A percentile compares a stretch with the other conserved stretches of the same genome.
Evolutionary conservation across 768 basidiomycete genomes (phyloP).

Genomic region (Lentinula guzmanii): DNA sequence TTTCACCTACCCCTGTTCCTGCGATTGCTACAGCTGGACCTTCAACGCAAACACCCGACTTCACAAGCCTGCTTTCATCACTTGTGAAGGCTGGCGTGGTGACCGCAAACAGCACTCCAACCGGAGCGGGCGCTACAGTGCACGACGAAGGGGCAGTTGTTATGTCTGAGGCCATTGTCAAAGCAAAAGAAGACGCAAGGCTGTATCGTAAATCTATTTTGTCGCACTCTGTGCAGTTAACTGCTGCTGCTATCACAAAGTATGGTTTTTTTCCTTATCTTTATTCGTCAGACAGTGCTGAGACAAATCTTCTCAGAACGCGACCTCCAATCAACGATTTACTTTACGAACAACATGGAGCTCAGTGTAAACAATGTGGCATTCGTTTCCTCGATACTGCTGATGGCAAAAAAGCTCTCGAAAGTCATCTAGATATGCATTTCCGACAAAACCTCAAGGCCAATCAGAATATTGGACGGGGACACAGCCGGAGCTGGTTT

Average conservation of each 20-base stretch:
- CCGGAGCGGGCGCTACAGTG: conserved; percentile 38
- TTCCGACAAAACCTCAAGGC: conserved; percentile 89
- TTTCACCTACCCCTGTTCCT: conserved; percentile 17
- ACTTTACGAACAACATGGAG: conserved; percentile 67
- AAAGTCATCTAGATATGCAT: conserved; percentile 94
- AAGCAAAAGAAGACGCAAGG: conserved; percentile 41
- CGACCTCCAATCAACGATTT: conserved; percentile 58
- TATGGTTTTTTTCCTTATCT: conserved; percentile 25
- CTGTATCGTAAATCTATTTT: conserved; percentile 60
- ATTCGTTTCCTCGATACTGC: conserved; percentile 74
- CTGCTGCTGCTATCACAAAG: conserved; percentile 67
- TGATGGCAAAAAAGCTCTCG: conserved; percentile 68
- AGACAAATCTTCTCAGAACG: conserved; percentile 30
- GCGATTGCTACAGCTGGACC: conserved; percentile 23
- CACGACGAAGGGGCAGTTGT: conserved; percentile 26
- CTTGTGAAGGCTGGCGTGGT: conserved; percentile 80
- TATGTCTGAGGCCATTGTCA: conserved; percentile 26
- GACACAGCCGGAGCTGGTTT: conserved; percentile 90
- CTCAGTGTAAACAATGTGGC: conserved; percentile 93
- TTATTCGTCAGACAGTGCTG: not conserved
- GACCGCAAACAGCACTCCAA: conserved; percentile 45
- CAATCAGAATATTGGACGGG: conserved; percentile 71
- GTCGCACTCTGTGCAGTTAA: conserved; percentile 53
- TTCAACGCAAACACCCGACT: conserved; percentile 31
- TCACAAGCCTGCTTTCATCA: conserved; percentile 57